phyloP scores from a whole-genome alignment of 805 yeast species.

The Candida adriatica region DNA sequence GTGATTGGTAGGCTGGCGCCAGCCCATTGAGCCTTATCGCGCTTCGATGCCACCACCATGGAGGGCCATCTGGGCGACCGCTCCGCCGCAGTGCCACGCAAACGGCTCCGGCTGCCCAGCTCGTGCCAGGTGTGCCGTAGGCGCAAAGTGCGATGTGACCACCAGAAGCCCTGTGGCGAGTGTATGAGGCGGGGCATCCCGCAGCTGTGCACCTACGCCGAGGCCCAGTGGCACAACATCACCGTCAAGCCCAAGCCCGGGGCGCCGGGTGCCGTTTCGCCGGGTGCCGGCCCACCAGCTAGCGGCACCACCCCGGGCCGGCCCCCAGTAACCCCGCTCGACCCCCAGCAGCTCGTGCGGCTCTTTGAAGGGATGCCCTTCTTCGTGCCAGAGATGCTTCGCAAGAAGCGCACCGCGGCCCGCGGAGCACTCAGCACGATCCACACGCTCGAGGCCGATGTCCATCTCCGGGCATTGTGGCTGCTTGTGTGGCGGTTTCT shows the following conservation, averaged over 20 bases:
- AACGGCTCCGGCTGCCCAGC: not conserved
- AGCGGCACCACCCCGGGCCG: no score
- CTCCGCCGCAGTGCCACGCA: not conserved
- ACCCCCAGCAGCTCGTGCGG: constrained; percentile 31
- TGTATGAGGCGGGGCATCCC: constrained; percentile 49
- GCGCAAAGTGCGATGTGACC: constrained; percentile 26
- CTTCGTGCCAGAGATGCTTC: constrained; percentile 25
- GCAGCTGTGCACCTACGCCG: constrained; percentile 47
- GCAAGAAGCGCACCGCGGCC: constrained; percentile 34
- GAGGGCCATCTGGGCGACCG: no score
- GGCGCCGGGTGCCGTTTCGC: not conserved
- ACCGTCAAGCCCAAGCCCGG: no score
- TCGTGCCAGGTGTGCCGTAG: not conserved
- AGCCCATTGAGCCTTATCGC: no score
- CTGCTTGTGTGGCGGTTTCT: constrained; percentile 15
- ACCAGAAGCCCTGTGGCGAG: constrained; percentile 45
- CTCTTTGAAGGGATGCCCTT: constrained; percentile 36
- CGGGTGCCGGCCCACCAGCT: not conserved
- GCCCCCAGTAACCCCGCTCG: constrained; percentile 5
- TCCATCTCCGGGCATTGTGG: constrained; percentile 30
- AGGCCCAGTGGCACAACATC: constrained; percentile 47
- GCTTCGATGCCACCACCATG: no score
- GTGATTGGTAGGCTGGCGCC: no score
- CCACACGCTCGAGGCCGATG: constrained; percentile 40
- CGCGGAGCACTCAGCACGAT: constrained; percentile 49